Evolutionary conservation across 2,329 filamentous ascomycete genomes (phyloP).

Genomic region (Cadophora sp.): DNA sequence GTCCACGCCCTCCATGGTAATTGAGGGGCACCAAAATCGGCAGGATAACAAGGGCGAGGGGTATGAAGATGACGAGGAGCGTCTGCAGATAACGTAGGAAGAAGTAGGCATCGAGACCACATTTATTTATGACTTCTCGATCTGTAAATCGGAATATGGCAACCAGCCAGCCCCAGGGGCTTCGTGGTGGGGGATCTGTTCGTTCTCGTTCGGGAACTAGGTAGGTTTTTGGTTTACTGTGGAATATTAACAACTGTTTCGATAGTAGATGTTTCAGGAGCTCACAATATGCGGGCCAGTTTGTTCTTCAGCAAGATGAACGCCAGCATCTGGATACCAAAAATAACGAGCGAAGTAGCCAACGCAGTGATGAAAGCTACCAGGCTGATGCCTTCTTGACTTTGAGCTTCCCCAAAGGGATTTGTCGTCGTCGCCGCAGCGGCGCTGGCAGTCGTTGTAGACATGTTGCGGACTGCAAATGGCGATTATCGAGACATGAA

Average conservation of each 20-base stretch:
- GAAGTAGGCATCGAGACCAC: constrained; percentile 95
- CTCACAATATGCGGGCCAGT: constrained; percentile 82
- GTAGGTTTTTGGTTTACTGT: constrained; percentile 81
- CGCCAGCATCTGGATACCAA: constrained; percentile 61
- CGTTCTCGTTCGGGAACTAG: constrained; percentile 86
- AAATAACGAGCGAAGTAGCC: constrained; percentile 41
- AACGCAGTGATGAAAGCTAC: constrained; percentile 43
- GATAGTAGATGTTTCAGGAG: constrained; percentile 26
- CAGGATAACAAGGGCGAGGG: constrained; percentile 77
- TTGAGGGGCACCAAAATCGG: constrained; percentile 90
- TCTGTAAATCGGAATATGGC: constrained; percentile 72
- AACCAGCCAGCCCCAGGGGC: constrained; percentile 56
- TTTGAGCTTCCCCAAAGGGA: constrained; percentile 34
- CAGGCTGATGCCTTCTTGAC: constrained; percentile 41
- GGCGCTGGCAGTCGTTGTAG: constrained; percentile 18
- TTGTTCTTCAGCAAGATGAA: constrained; percentile 82
- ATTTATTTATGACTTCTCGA: constrained; percentile 90
- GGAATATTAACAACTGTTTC: constrained; percentile 27
- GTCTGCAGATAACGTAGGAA: constrained; percentile 90
- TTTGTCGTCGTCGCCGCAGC: constrained; percentile 8
- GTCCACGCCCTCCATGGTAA: constrained; percentile 68
- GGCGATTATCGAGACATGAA: constrained; percentile 17
- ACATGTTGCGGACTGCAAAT: constrained; percentile 15
- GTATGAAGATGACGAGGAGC: constrained; percentile 89
- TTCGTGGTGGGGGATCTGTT: constrained; percentile 73